phyloP scores from a whole-genome alignment of 1,284 basidiomycete species.

The Sporisorium scitamineum region DNA sequence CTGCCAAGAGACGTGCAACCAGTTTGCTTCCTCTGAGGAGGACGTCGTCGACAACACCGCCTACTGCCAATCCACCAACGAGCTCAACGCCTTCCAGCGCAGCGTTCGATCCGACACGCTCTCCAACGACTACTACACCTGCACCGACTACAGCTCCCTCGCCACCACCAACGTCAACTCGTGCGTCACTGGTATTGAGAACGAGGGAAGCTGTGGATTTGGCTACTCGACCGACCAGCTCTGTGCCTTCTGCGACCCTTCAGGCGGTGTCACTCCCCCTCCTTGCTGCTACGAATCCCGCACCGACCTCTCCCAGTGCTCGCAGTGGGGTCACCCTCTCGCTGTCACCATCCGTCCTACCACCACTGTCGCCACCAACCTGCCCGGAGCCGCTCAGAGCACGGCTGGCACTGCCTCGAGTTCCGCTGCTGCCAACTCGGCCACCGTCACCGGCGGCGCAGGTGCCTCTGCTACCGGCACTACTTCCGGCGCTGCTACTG shows the following conservation, averaged over 20 bases:
- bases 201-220: conserved; percentile 72
- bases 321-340: conserved; percentile 55
- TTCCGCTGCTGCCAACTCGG: conserved; percentile 23
- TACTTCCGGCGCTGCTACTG: conserved; percentile 3
- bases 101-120: conserved; percentile 65
- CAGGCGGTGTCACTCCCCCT: conserved; percentile 50
- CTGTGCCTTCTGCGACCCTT: conserved; percentile 70
- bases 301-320: conserved; percentile 56
- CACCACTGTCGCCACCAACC: conserved; percentile 46
- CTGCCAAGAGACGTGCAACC: conserved; percentile 64
- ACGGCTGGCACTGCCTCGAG: conserved; percentile 21
- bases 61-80: conserved; percentile 56
- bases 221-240: conserved; percentile 69
- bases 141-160: conserved; percentile 70
- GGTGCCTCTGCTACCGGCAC: conserved; percentile 14
- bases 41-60: conserved; percentile 58
- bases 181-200: conserved; percentile 70
- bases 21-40: conserved; percentile 52
- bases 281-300: conserved; percentile 59
- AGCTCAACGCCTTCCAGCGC: conserved; percentile 53
- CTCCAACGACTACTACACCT: conserved; percentile 68
- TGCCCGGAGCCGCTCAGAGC: conserved; percentile 26
- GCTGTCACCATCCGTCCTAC: conserved; percentile 56
- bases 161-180: conserved; percentile 68
- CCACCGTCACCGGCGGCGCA: conserved; percentile 27